These are phyloP conservation scores for Mycena kentingensis DNA, from an alignment of 768 basidiomycete genomes.

Conservation along the genomic window DNA sequence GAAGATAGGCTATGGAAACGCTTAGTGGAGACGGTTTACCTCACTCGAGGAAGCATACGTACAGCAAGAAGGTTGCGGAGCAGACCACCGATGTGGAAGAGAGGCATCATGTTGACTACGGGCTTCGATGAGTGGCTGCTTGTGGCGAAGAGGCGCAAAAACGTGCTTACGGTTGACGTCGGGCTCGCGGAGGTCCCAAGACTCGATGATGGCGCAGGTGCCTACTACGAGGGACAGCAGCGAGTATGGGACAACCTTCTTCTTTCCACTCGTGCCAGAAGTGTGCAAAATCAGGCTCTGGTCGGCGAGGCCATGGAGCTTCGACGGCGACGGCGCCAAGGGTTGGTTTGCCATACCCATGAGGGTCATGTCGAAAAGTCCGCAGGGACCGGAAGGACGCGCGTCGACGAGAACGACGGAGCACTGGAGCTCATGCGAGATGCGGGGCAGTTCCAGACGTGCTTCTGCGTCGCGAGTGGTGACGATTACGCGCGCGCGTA, in stretches of 20 bases:
- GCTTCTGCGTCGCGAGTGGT: conserved; percentile 43
- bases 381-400: conserved; percentile 37
- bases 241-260: conserved; percentile 51
- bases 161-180: conserved; percentile 49
- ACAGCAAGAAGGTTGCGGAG: conserved; percentile 55
- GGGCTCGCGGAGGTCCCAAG: conserved; percentile 40
- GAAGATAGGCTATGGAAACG: conserved; percentile 43
- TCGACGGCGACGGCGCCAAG: conserved; percentile 27
- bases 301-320: conserved; percentile 42
- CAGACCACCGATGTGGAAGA: conserved; percentile 64
- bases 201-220: conserved; percentile 44
- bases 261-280: conserved; percentile 59
- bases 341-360: conserved; percentile 23
- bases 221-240: conserved; percentile 46
- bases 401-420: conserved; percentile 41
- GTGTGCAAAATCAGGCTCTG: conserved; percentile 60
- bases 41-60: conserved; percentile 2
- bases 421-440: conserved; percentile 39
- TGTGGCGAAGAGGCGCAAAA: not conserved
- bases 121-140: not conserved
- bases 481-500: conserved; percentile 43
- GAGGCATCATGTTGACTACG: conserved; percentile 53
- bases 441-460: conserved; percentile 37
- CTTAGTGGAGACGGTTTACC: not conserved
- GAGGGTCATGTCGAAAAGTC: conserved; percentile 42